Conservation (phyloP, 805 yeast species). For the Candida gorgasii region DNA sequence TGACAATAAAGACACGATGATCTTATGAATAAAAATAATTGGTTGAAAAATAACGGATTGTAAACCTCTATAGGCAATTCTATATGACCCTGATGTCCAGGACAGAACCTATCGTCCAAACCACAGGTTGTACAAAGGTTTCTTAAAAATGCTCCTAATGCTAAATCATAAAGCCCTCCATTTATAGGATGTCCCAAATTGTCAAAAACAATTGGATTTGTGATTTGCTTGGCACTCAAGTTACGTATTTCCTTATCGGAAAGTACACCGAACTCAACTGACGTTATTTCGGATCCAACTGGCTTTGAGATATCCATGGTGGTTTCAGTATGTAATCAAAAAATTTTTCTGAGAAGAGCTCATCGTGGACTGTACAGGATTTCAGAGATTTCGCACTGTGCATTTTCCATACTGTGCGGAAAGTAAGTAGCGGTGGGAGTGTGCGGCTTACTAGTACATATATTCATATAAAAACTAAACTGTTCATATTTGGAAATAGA, state of each 20-base stretch:
- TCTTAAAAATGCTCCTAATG: slow-evolving; percentile 91
- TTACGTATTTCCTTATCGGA: slow-evolving; percentile 79
- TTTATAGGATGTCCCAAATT: slow-evolving; percentile 93
- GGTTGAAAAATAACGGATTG: slow-evolving; percentile 92
- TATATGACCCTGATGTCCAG: slow-evolving; percentile 98
- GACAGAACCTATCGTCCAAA: slow-evolving; percentile 88
- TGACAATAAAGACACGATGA: slow-evolving; percentile 89
- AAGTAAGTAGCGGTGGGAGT: too few relatives aligned
- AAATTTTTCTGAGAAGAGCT: slow-evolving; percentile 4
- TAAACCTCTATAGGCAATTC: slow-evolving; percentile 95
- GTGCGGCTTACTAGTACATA: too few relatives aligned
- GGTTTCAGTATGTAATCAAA: not conserved
- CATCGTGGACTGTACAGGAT: too few relatives aligned
- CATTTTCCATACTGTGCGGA: too few relatives aligned
- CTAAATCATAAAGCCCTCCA: slow-evolving; percentile 90
- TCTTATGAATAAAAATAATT: slow-evolving; percentile 81
- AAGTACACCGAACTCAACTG: slow-evolving; percentile 90
- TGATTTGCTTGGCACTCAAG: slow-evolving; percentile 91
- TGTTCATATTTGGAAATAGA: too few relatives aligned
- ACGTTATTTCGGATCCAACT: slow-evolving; percentile 88
- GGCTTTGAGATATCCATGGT: slow-evolving; percentile 95
- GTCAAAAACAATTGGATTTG: slow-evolving; percentile 94
- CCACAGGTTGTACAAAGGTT: slow-evolving; percentile 96
- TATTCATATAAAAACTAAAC: too few relatives aligned
- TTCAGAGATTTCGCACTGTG: too few relatives aligned